Conservation (phyloP, 352 stramenopile genomes). For the Phytophthora tentaculata region DNA sequence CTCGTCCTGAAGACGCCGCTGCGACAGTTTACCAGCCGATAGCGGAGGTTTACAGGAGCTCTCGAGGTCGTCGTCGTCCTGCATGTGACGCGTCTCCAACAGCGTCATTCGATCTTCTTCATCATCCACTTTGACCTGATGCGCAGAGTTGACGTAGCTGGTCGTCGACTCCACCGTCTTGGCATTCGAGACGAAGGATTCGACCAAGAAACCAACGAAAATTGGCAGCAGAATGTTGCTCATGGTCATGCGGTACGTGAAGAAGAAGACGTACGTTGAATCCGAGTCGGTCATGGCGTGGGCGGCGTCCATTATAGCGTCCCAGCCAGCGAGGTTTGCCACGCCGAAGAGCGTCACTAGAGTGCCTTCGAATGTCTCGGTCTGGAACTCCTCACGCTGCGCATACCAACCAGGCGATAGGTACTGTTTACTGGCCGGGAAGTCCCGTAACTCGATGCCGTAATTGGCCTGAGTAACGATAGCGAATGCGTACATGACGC, state of each 20-base stretch:
- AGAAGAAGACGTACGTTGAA: constrained; percentile 83
- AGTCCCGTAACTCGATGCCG: constrained; percentile 61
- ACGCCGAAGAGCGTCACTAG: constrained; percentile 84
- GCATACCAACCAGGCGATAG: constrained; percentile 71
- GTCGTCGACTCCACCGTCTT: constrained; percentile 73
- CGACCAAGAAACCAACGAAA: constrained; percentile 87
- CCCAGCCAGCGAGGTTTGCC: constrained; percentile 77
- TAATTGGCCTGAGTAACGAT: constrained; percentile 86
- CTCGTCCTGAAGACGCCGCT: constrained; percentile 19
- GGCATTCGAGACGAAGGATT: constrained; percentile 83
- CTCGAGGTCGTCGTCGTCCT: constrained; percentile 33
- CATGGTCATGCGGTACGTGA: constrained; percentile 84
- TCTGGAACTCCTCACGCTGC: constrained; percentile 76
- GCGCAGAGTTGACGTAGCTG: constrained; percentile 56
- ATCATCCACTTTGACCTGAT: constrained; percentile 43
- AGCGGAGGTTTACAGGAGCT: constrained; percentile 6
- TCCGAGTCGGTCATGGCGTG: constrained; percentile 66
- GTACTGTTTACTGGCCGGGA: constrained; percentile 50
- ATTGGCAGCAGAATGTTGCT: constrained; percentile 85
- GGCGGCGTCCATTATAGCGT: constrained; percentile 82
- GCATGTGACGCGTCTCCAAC: constrained; percentile 53
- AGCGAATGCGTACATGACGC: constrained; percentile 84
- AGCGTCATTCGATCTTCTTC: constrained; percentile 68
- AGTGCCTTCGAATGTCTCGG: constrained; percentile 78
- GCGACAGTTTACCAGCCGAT: constrained; percentile 14